Evolutionary conservation across 164 flowering plant species (phyloP).

Genomic region (Nymphaea thermarum): DNA sequence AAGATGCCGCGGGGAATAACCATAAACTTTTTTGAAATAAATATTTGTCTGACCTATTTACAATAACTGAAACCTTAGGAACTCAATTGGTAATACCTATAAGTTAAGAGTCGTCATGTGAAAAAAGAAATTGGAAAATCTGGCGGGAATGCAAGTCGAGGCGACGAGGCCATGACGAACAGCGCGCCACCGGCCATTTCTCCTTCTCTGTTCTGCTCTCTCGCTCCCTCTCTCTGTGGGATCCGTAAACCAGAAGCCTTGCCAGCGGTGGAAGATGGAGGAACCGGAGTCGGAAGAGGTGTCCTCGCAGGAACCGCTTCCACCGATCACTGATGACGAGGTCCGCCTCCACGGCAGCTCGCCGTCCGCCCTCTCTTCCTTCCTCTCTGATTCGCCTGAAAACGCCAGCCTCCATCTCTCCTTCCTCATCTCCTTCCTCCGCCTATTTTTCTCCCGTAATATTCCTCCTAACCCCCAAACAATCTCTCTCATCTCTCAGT

Average conservation of each 20-base stretch:
- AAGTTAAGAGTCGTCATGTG: too few species aligned
- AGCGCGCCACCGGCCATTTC: too few species aligned
- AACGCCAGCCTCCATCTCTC: conserved; percentile 35
- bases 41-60: too few species aligned
- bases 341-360: not conserved
- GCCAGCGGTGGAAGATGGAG: not conserved
- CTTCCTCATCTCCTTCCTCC: conserved; percentile 32
- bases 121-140: too few species aligned
- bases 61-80: too few species aligned
- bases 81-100: too few species aligned
- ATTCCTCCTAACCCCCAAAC: conserved; percentile 27
- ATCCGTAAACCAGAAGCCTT: not conserved
- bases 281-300: not conserved
- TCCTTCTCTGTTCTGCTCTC: not conserved
- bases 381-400: not conserved
- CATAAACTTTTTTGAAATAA: too few species aligned
- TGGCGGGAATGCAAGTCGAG: too few species aligned
- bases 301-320: not conserved
- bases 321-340: not conserved
- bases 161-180: too few species aligned
- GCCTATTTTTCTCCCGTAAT: conserved; percentile 36
- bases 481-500: conserved; percentile 1
- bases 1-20: too few species aligned
- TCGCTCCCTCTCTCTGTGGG: not conserved
- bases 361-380: not conserved